Conservation (phyloP, 305 asterid species). For the Petunia hybrid region DNA sequence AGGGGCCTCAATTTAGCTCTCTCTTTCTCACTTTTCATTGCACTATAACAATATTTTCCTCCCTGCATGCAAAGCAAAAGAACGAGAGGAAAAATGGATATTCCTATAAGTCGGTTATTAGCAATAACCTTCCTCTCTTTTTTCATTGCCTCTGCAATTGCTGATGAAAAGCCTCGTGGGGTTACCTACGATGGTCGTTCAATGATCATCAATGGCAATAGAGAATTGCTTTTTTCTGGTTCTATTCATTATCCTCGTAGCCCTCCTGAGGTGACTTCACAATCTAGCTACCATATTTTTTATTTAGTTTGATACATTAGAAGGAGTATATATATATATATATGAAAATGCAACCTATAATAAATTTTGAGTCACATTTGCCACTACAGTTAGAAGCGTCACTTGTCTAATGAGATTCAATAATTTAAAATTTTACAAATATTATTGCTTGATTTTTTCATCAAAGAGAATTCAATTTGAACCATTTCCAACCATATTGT, state of each 20-base stretch:
- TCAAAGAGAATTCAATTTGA: too few species aligned
- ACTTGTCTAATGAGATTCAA: too few species aligned
- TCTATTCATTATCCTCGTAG: conserved; percentile 54
- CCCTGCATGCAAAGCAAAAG: neutral
- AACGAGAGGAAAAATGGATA: neutral
- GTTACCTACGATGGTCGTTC: conserved; percentile 75
- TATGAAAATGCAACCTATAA: too few species aligned
- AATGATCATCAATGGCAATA: conserved; percentile 60
- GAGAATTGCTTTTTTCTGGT: conserved; percentile 59
- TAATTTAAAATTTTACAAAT: too few species aligned
- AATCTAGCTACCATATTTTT: too few species aligned
- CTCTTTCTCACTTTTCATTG: neutral
- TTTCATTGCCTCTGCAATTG: conserved; percentile 31
- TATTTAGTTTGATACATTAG: too few species aligned
- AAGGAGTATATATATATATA: too few species aligned
- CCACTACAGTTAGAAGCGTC: too few species aligned
- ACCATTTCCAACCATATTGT: too few species aligned
- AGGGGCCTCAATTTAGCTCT: neutral
- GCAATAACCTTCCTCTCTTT: conserved; percentile 37
- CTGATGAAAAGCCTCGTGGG: conserved; percentile 33
- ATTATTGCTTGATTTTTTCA: too few species aligned
- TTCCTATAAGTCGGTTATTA: neutral
- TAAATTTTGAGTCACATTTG: too few species aligned
- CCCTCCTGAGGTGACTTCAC: conserved; percentile 46
- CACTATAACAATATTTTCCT: neutral